Evolutionary conservation across 2,329 filamentous ascomycete species (phyloP), one percentile per base, ranked within the genome.

Genomic region (Reticulascus tulasneorum): DNA sequence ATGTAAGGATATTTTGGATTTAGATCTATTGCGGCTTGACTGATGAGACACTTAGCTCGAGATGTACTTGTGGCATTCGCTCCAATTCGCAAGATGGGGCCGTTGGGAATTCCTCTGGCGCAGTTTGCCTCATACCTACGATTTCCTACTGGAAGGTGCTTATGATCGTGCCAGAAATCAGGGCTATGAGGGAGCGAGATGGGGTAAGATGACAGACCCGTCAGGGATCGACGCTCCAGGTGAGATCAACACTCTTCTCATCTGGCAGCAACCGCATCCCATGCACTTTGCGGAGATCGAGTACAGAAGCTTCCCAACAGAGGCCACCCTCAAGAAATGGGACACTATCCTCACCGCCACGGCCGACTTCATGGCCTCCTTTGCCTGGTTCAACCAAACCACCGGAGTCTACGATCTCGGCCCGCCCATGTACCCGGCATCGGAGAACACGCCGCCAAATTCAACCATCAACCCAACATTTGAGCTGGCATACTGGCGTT

Each of bases 261-360:
- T 79, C 38, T 81, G 77, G 77, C 77, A 81, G 46, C 77, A 79
- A 47, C 75, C 75, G 7, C 77, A 81, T 49, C 64, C 71, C 0
- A 72, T 79, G 63, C 76, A 75, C 48, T 75, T 79, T 47, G 77
- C 76, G 0, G 75, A 78, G 50, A 55, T 70, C 13, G 70, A 76
- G 47, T 78, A 71, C 47, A 62, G 70, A 16, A 61, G 61, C 1
- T 66, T 60, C 34, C 65, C 69, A 0, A 62, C 55, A 7, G 35
- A 54, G 4, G 51, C 57, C 5, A 75, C 67, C 1, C 51, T 81
- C 6, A 32, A 50, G 25, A 66, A 66, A 22, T 81, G 77, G 77
- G 69, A 79, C 36, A 50, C 51, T 1, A 52, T 80, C 12, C 47
- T 81, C 2, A 65, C 62, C 2, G 60, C 63, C 0, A 64, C 70